These are phyloP conservation scores for Lactarius hatsudake DNA, from an alignment of 768 basidiomycete species.

Conservation along the genomic window DNA sequence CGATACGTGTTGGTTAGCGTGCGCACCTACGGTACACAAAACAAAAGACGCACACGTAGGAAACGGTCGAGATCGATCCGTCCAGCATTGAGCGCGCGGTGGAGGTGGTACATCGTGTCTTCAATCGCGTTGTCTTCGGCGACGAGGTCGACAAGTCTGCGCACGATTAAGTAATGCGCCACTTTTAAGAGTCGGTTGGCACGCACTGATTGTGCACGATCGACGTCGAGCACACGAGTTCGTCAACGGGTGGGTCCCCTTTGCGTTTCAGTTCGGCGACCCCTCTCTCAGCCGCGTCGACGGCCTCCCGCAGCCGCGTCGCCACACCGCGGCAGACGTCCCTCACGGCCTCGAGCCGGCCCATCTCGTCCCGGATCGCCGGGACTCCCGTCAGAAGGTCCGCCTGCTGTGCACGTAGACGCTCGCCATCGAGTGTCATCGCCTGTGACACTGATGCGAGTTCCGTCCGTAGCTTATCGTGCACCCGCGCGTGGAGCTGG, in stretches of 20 bases:
- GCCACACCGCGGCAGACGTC: constrained; percentile 86
- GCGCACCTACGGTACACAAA: not conserved
- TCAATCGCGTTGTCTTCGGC: constrained; percentile 99
- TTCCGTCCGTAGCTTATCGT: constrained; percentile 70
- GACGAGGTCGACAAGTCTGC: constrained; percentile 89
- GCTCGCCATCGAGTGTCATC: constrained; percentile 63
- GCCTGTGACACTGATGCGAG: constrained; percentile 67
- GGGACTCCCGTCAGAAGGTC: constrained; percentile 90
- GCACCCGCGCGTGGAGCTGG: constrained; percentile 71
- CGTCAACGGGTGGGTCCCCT: constrained; percentile 93
- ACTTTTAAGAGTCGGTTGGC: constrained; percentile 11
- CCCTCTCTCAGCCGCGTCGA: constrained; percentile 68
- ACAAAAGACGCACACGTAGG: constrained; percentile 62
- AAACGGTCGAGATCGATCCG: constrained; percentile 94
- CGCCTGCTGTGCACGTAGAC: constrained; percentile 73
- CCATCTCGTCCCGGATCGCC: constrained; percentile 96
- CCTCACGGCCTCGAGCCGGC: constrained; percentile 85
- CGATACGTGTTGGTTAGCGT: constrained; percentile 11
- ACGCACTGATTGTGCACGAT: constrained; percentile 97
- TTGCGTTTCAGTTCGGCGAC: constrained; percentile 74
- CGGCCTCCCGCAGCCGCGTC: constrained; percentile 57
- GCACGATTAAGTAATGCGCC: not conserved
- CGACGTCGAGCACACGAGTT: constrained; percentile 90
- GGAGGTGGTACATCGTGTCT: constrained; percentile 96
- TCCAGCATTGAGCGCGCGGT: constrained; percentile 86